Conservation (phyloP, 1,284 basidiomycete species). For the Ganoderma boninense region DNA sequence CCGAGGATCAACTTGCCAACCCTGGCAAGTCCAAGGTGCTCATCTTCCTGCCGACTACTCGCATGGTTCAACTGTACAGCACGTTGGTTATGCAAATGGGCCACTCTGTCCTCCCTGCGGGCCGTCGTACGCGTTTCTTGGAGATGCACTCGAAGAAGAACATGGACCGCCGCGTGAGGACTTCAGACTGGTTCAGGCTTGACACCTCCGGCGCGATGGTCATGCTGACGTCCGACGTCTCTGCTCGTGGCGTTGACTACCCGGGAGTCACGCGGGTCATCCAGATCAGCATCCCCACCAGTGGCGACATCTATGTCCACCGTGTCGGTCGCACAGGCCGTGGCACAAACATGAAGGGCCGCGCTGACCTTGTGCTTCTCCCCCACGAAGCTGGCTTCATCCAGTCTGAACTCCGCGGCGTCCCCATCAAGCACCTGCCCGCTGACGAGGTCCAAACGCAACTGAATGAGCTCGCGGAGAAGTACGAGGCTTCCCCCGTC, state of each 20-base stretch:
- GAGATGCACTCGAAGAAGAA: conserved; percentile 90
- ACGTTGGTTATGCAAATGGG: conserved; percentile 66
- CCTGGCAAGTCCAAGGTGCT: conserved; percentile 81
- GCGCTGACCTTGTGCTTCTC: conserved; percentile 88
- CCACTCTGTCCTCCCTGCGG: conserved; percentile 54
- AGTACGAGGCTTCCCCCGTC: conserved; percentile 59
- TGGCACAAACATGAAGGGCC: conserved; percentile 69
- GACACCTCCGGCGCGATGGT: conserved; percentile 70
- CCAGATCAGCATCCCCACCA: conserved; percentile 85
- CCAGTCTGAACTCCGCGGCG: conserved; percentile 66
- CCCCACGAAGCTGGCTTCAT: conserved; percentile 87
- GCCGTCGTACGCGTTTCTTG: conserved; percentile 63
- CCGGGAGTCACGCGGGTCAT: conserved; percentile 93
- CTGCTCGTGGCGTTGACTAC: conserved; percentile 92
- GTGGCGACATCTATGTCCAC: conserved; percentile 87
- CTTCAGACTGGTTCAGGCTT: conserved; percentile 74
- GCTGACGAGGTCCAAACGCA: conserved; percentile 59
- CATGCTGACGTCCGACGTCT: conserved; percentile 90
- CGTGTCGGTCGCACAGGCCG: conserved; percentile 94
- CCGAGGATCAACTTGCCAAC: conserved; percentile 89
- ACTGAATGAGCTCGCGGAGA: conserved; percentile 56
- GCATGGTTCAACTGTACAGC: conserved; percentile 82
- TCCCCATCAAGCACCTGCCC: conserved; percentile 76
- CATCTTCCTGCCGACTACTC: conserved; percentile 92
- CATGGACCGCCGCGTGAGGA: conserved; percentile 70